Conservation (phyloP, 1,284 basidiomycete genomes). For the Papiliotrema terrestris region DNA sequence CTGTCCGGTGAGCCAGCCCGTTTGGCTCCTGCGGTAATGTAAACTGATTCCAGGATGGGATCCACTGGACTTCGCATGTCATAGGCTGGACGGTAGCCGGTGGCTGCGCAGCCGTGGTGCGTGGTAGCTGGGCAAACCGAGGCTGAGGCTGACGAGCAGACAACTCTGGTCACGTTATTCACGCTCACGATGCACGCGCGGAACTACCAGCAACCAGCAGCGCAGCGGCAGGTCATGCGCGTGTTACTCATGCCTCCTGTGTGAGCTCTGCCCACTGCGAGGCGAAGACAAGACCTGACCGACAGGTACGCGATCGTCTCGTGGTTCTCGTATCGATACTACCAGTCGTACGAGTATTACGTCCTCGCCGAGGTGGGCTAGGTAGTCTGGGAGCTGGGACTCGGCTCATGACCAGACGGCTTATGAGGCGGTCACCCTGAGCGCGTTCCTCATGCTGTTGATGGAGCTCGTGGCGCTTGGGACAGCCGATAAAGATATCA, state of each 20-base stretch:
- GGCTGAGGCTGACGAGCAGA: slow-evolving; percentile 13
- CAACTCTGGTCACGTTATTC: slow-evolving; percentile 34
- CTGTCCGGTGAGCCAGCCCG: slow-evolving; percentile 3
- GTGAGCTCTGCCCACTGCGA: slow-evolving; percentile 7
- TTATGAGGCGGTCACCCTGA: slow-evolving; percentile 24
- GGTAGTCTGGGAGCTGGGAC: slow-evolving; percentile 5
- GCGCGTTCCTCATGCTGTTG: slow-evolving; percentile 58
- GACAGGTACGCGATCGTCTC: slow-evolving; percentile 69
- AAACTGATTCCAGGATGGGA: slow-evolving; percentile 14
- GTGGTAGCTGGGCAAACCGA: background rate
- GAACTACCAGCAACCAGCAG: slow-evolving; percentile 36
- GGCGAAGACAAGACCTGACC: background rate
- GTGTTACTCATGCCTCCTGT: slow-evolving; percentile 46
- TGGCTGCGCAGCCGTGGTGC: slow-evolving; percentile 28
- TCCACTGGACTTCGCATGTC: slow-evolving; percentile 30
- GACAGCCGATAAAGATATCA: slow-evolving; percentile 58
- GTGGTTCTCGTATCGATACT: slow-evolving; percentile 82
- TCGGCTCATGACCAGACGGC: slow-evolving; percentile 9
- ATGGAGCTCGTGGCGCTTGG: slow-evolving; percentile 78
- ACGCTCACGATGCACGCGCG: slow-evolving; percentile 36
- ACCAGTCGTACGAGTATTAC: slow-evolving; percentile 59
- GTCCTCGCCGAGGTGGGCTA: slow-evolving; percentile 68
- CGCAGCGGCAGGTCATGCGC: slow-evolving; percentile 44
- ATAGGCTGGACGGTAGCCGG: slow-evolving; percentile 32
- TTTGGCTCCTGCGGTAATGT: background rate